phyloP scores from a whole-genome alignment of 805 yeast genomes.

The Yamadazyma phyllophila region DNA sequence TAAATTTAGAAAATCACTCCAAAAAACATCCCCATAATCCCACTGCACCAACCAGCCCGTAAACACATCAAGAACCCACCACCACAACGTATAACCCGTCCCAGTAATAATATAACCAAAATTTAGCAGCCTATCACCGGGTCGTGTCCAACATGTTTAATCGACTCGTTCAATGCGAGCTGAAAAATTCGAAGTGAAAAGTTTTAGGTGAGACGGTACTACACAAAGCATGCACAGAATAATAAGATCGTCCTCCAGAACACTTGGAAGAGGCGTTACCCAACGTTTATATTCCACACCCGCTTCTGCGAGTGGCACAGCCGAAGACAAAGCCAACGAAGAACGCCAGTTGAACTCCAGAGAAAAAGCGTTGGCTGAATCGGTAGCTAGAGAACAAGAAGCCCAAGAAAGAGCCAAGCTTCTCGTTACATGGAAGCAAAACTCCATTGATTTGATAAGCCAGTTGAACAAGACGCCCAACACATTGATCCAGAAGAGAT shows the following conservation, averaged over 20 bases:
- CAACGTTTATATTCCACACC: not conserved
- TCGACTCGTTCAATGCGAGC: not conserved
- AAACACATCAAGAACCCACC: not conserved
- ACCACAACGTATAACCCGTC: not conserved
- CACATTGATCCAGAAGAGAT: constrained; percentile 27
- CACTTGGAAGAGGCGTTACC: not conserved
- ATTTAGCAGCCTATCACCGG: not conserved
- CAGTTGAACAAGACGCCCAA: constrained; percentile 35
- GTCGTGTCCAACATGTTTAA: not conserved
- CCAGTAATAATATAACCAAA: not conserved
- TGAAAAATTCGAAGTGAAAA: constrained; percentile 5
- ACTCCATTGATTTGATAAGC: constrained; percentile 26
- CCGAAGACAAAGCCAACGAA: not conserved
- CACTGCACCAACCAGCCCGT: too few species aligned
- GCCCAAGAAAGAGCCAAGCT: constrained; percentile 33
- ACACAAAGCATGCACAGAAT: not conserved
- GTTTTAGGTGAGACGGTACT: constrained; percentile 1
- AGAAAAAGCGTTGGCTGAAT: constrained; percentile 42
- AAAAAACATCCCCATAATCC: too few species aligned
- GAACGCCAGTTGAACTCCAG: constrained; percentile 18
- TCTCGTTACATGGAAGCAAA: constrained; percentile 29
- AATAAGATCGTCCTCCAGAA: constrained; percentile 1
- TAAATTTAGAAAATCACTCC: too few species aligned
- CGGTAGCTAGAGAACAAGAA: constrained; percentile 43
- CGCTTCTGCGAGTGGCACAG: not conserved